Percentiles rank a stretch among this genome's conserved stretches.
These are phyloP conservation scores for Fusarium cicatricum DNA, from an alignment of 2,329 filamentous ascomycete genomes.

Conservation along the genomic window DNA sequence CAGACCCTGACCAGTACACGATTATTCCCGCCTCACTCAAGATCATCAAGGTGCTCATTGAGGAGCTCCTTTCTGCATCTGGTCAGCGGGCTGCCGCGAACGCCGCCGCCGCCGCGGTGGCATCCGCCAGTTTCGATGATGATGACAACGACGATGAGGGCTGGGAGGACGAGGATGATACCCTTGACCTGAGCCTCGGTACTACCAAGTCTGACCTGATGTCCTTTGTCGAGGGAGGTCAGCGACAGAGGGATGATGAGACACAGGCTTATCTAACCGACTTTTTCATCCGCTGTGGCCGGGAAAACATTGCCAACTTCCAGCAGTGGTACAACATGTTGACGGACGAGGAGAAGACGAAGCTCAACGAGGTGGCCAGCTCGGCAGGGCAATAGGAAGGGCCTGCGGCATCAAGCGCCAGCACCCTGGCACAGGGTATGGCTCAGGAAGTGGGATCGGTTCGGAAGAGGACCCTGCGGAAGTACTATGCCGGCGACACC, in stretches of 20 bases:
- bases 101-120: constrained; percentile 69
- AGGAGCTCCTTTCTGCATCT: constrained; percentile 85
- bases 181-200: constrained; percentile 77
- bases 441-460: constrained; percentile 4
- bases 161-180: constrained; percentile 87
- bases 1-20: constrained; percentile 89
- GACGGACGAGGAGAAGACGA: constrained; percentile 63
- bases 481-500: not conserved
- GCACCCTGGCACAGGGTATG: not conserved
- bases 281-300: constrained; percentile 74
- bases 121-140: constrained; percentile 65
- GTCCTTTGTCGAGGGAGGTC: constrained; percentile 70
- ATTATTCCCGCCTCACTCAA: constrained; percentile 89
- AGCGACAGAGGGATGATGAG: constrained; percentile 84
- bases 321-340: constrained; percentile 65
- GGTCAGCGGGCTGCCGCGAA: constrained; percentile 68
- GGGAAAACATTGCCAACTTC: constrained; percentile 65
- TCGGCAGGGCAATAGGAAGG: constrained; percentile 44
- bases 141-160: constrained; percentile 80
- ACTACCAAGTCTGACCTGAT: constrained; percentile 80
- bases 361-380: constrained; percentile 61
- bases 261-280: constrained; percentile 84
- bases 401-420: not conserved
- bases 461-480: constrained; percentile 14
- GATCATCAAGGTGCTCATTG: constrained; percentile 94